Evolutionary conservation across 2,329 filamentous ascomycete genomes (phyloP), one percentile per base, ranked within the genome.

Genomic region (Raffaelea albimanens): DNA sequence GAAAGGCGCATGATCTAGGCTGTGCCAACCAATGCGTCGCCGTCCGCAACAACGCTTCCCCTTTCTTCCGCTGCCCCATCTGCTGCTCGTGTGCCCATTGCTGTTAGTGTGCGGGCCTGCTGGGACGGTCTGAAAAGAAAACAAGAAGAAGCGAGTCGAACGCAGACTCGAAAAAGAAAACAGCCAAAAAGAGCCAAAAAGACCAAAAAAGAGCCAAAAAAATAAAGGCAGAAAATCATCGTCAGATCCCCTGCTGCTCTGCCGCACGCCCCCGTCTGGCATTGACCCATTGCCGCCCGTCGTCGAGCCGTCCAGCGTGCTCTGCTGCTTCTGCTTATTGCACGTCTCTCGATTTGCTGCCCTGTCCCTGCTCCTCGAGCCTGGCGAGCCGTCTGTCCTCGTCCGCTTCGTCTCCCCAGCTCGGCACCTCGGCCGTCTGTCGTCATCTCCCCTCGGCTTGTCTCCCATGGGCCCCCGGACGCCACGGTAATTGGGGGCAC

Each of bases 401-500:
- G 20, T 21, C 38, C 34, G 9, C 23, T 31, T 31, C 42, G 29
- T 36, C 14, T 41, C 23, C 39, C 41, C 22, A 18, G 19, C 40
- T 19, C 46, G 14, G 33, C 18, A 19, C 19, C n/a, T 43, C 23
- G 36, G 38, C 31, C 38, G 29, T 21, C 8, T 13, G 31, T 14
- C 23, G 19, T 13, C n/a, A 43, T 34, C 33, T n/a, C 21, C 11
- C 21, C 11, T 33, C 22, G 19, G 9, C n/a, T 21, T 18, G 31
- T 34, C 18, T 19, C 34, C 13, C 43, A 52, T 48, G 49, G 45
- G 43, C 40, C 22, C n/a, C 19, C 40, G 34, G 36, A 29, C 19
- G 9, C 23, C 20, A 31, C 40, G 34, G 16, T 43, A 40, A 43
- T 13, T 43, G 45, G 34, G n/a, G n/a, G 16, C 34, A 4, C 43